Evolutionary conservation across 2,329 filamentous ascomycete genomes (phyloP), one percentile per base, ranked within the genome.

Genomic region (Whalleya microplaca): DNA sequence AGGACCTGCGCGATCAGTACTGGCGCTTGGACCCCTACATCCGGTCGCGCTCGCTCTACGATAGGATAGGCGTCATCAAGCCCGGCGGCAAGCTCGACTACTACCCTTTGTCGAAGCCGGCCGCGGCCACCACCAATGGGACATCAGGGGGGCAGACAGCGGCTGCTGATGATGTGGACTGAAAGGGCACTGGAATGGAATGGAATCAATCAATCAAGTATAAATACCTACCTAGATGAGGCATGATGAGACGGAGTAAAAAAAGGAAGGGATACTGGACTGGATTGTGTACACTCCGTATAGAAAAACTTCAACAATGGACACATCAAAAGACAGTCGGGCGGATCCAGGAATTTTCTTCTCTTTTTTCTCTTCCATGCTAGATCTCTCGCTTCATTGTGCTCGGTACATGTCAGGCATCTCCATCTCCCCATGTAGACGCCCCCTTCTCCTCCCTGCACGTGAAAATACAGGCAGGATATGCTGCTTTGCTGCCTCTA

Each of bases 11-110:
- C 59, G 80, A 82, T 46, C 90, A 90, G 65, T 99, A 98, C 76
- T 99, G 95, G 94, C 81, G 82, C 41, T 74, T 97, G 50, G 95
- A 99, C 75, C 92, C 92, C 0, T 96, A 94, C 72, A 72, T 98
- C 27, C 82, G 95, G 41, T 91, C 93, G 12, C 83, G 88, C 67
- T 90, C 87, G n/a, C 75, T 91, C 58, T 97, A 96, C 66, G 95
- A 99, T 72, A 84, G 95, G 58, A 82, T 81, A 12, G 91, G 92
- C 1, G 77, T 95, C 58, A 80, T 98, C 45, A 77, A 84, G 57
- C 75, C 80, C 0, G 85, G 80, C 10, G 93, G 92, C 1, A 81
- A 81, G 68, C 75, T 94, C 43, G 78, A 90, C 37, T 93, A 91
- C 73, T 95, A 96, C 68, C 73, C 78, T 4, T 60, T 64, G 29